Evolutionary conservation across 768 basidiomycete species (phyloP), one percentile per base, ranked within the genome.

Genomic region (Astraeus odoratus): DNA sequence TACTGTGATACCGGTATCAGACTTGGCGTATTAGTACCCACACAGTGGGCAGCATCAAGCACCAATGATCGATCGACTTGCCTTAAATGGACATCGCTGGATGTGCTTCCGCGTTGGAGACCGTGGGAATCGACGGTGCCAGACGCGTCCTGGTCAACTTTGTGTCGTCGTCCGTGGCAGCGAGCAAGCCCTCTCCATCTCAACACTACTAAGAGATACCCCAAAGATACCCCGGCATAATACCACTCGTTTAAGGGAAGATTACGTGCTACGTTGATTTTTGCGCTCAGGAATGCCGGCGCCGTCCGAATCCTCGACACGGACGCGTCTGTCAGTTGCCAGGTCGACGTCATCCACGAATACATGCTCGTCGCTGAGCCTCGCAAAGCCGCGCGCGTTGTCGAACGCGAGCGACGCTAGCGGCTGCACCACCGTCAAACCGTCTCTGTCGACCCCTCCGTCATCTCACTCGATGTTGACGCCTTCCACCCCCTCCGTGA

Each of bases 291-390:
- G 39, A 43, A 63, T 63, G 54, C 61, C 57, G 31, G 51, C 63
- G 1, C 75, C 75, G 12, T 81, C 80, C 35, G 78, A 80, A 50
- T 58, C 76, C 13, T 78, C 78, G 30, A 68, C 74, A 44, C 78
- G 77, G 31, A 49, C 57, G 24, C 56, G 61, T 22, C 25, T 44
- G 30, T 65, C 60, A 5, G 59, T 78, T 18, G 66, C 77, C 37
- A 67, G 75, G 9, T 67, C 71, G 13, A 65, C 64, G 29, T 62
- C 60, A 19, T 48, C 50, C 18, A 46, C 40, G 6, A 46, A 49
- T 19, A 25, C 51, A 30, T 66, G 72, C 44, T 73, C 75, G 41
- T 73, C 73, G 27, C 53, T 68, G 46, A 67, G 66, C 42, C 54
- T 66, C 43, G 64, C 68, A 8, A 81, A 81, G 61, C 72, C 79